Evolutionary conservation across 2,329 filamentous ascomycete species (phyloP), one percentile per base, ranked within the genome.

Genomic region (Fusarium guadeloupense): DNA sequence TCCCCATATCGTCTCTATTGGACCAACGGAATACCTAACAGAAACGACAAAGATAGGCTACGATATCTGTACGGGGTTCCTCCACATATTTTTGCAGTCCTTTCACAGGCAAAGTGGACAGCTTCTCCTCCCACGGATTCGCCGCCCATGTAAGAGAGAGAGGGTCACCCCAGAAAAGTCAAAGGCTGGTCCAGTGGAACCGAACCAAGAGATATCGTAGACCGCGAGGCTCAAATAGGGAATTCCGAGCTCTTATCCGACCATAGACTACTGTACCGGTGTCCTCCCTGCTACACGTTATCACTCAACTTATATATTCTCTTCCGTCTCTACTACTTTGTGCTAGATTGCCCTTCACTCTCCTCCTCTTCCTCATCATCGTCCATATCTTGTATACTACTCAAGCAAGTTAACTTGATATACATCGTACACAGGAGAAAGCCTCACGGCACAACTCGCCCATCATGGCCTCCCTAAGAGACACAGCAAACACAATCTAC

Each of bases 401-500:
- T 31, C 37, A 45, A 48, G 53, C 54, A 48, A 59, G 54, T 9
- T 31, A 20, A 26, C 34, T 19, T 13, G 28, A 50, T 43, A 59
- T 55, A 50, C 31, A 45, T 38, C 33, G 33, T 16, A 31, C 3
- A 7, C 23, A n/a, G 5, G 31, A 37, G 19, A 33, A 38, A 45
- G n/a, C 45, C 16, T 31, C 46, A 45, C 38, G 45, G 21, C 40
- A n/a, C n/a, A 56, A 21, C 39, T 31, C 23, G 31, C 33, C 41
- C 50, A 59, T 17, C 53, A 69, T 69, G 68, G 43, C 64, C 17
- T 62, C 66, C 44, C 28, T 57, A 2, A 56, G 54, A 57, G 62
- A 69, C 35, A 25, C 34, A 8, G 54, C 59, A 17, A 70, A 69
- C 50, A 46, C 54, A 33, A 70, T 70, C 31, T 70, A 70, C 28